phyloP scores from a whole-genome alignment of 371 early-diverging fungal genomes.

The Thermomucor indicae-seudaticae region DNA sequence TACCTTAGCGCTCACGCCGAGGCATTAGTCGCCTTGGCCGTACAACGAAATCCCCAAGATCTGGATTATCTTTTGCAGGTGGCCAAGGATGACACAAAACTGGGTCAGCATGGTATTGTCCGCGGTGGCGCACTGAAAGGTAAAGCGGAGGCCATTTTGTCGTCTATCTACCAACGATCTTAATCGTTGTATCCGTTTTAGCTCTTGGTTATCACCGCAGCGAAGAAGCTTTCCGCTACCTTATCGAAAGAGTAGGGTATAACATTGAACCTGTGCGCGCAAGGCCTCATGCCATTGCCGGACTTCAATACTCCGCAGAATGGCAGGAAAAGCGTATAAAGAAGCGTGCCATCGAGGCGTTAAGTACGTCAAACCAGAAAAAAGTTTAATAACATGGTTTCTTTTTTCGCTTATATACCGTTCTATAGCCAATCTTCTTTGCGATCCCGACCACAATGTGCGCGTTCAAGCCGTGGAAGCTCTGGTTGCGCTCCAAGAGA shows the following conservation, averaged over 20 bases:
- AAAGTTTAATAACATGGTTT: background rate
- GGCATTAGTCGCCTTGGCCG: conserved; percentile 30
- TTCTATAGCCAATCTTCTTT: conserved; percentile 18
- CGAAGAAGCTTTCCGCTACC: conserved; percentile 37
- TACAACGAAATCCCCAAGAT: conserved; percentile 41
- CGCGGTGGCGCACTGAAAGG: conserved; percentile 33
- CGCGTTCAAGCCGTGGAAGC: conserved; percentile 20
- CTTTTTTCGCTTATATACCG: background rate
- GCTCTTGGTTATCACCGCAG: conserved; percentile 41
- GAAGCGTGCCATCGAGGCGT: conserved; percentile 20
- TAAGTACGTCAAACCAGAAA: conserved; percentile 10
- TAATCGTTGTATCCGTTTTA: background rate
- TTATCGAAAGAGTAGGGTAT: conserved; percentile 22
- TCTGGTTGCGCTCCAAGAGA: conserved; percentile 22
- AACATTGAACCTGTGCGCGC: conserved; percentile 30
- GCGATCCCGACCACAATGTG: conserved; percentile 21
- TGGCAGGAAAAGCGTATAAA: conserved; percentile 29
- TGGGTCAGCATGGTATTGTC: conserved; percentile 39
- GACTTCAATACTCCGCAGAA: conserved; percentile 22
- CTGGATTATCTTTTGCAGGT: conserved; percentile 25
- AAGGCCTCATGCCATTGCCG: conserved; percentile 21
- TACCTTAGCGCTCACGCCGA: conserved; percentile 23
- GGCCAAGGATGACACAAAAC: conserved; percentile 29
- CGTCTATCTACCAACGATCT: background rate
- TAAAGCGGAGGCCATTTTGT: conserved; percentile 1